These are phyloP conservation scores for Eutrema yunnanense DNA, from an alignment of 345 rosid species.

Conservation along the genomic window DNA sequence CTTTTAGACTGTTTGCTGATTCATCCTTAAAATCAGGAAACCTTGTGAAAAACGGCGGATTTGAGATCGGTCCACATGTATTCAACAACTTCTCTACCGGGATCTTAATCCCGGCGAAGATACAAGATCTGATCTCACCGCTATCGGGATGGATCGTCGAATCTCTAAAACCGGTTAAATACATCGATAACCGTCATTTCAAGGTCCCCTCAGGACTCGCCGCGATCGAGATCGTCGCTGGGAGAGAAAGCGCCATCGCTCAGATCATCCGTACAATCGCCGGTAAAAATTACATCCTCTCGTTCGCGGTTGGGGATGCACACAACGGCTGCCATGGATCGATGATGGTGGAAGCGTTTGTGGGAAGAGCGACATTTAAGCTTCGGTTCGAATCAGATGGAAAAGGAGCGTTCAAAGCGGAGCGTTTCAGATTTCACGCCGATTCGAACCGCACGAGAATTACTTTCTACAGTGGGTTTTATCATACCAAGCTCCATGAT, in stretches of 20 bases:
- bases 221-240: constrained; percentile 63
- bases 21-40: constrained; percentile 23
- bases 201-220: constrained; percentile 55
- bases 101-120: constrained; percentile 58
- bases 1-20: background rate
- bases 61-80: constrained; percentile 70
- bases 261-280: constrained; percentile 63
- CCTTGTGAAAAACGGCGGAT: constrained; percentile 71
- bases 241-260: constrained; percentile 81
- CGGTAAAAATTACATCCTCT: constrained; percentile 41
- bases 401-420: constrained; percentile 46
- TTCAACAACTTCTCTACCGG: constrained; percentile 85
- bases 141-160: constrained; percentile 88
- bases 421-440: constrained; percentile 44
- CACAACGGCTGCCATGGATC: constrained; percentile 73
- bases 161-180: constrained; percentile 77
- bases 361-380: constrained; percentile 37
- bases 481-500: too few relatives aligned
- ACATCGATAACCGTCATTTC: constrained; percentile 63
- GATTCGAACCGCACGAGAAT: constrained; percentile 50
- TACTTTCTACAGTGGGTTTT: constrained; percentile 62
- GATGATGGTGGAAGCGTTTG: constrained; percentile 82
- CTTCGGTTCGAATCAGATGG: constrained; percentile 41
- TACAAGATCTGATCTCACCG: constrained; percentile 52
- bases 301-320: constrained; percentile 65